These are phyloP conservation scores for Metschnikowia gruessii DNA, from an alignment of 805 yeast genomes.

Conservation along the genomic window DNA sequence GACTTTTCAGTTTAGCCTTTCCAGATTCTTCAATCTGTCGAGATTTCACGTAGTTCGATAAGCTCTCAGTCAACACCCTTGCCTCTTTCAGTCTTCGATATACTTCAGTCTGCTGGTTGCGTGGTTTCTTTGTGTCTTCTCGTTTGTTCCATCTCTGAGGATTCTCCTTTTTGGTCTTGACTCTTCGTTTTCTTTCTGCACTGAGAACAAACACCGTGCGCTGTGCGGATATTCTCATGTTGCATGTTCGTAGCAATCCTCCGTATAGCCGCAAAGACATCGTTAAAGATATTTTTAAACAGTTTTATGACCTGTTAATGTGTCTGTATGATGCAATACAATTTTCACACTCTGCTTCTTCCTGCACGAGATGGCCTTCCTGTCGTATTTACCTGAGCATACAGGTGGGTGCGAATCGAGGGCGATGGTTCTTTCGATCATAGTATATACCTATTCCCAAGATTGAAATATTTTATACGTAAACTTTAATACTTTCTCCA, in stretches of 20 bases:
- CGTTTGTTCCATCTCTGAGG: slow-evolving; percentile 22
- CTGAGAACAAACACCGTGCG: slow-evolving; percentile 17
- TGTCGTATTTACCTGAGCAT: neutral
- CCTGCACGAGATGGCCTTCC: neutral
- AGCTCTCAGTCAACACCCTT: slow-evolving; percentile 30
- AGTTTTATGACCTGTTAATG: too few species aligned
- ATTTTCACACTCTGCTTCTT: too few species aligned
- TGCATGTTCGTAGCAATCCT: slow-evolving; percentile 6
- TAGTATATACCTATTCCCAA: too few species aligned
- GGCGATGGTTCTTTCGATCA: too few species aligned
- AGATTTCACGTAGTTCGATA: slow-evolving; percentile 15
- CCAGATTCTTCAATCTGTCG: neutral
- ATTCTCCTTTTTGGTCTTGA: slow-evolving; percentile 8
- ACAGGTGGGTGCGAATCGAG: slow-evolving; percentile 5
- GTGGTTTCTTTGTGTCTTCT: slow-evolving; percentile 22
- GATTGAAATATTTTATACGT: too few species aligned
- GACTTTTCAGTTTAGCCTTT: slow-evolving; percentile 14
- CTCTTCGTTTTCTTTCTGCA: slow-evolving; percentile 13
- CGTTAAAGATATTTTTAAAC: too few species aligned
- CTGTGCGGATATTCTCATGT: neutral
- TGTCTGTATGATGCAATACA: too few species aligned
- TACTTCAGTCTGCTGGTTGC: slow-evolving; percentile 24
- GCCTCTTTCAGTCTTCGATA: slow-evolving; percentile 28
- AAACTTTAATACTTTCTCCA: too few species aligned
- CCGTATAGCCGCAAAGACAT: neutral